Base-by-base conservation (phyloP, 2,329 filamentous ascomycete genomes). In the Alternaria sp. region DNA sequence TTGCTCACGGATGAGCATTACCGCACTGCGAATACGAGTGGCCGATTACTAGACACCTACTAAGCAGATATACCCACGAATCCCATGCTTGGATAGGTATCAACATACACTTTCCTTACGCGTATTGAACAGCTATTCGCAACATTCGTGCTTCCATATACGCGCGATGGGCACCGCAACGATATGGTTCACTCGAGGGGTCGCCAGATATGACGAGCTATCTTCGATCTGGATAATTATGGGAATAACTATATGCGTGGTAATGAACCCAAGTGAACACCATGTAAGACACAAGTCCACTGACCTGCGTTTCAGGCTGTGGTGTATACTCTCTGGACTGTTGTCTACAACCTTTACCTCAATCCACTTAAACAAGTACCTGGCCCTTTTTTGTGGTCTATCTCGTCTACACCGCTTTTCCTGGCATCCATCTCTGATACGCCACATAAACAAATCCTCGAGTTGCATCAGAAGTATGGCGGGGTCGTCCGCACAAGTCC, bases 391-490 rank as follows among this genome's bases (percentile, higher is more conserved):
- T n/a, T 56, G 5, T 56, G 43, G 44, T 56, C 53, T 14, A 32
- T 56, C 41, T 56, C 43, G n/a, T 44, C 53, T 18, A 41, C 49
- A 20, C 53, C 53, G 3, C 44, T 56, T 18, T 44, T 56, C n/a
- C 42, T 56, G 7, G 49, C 49, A 34, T 56, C 53, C 26, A 36
- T 44, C 20, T 56, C 53, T 30, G 30, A 26, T 36, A 56, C 43
- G 18, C 53, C 53, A 11, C 53, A 56, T 14, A 56, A 56, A 49
- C 4, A 16, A 8, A 34, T 56, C n/a, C 41, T 58, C n/a, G 49
- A 34, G 9, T 47, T 70, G 28, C 66, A 70, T 41, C 51, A 55
- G 26, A 63, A 63, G 20, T 67, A 68, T 42, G 66, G 66, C 16
- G 51, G 54, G 8, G 57, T 59, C 12, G 67, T 69, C 16, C 55